Conservation (phyloP, 208 protist species). For the Angomonas desouzai region DNA sequence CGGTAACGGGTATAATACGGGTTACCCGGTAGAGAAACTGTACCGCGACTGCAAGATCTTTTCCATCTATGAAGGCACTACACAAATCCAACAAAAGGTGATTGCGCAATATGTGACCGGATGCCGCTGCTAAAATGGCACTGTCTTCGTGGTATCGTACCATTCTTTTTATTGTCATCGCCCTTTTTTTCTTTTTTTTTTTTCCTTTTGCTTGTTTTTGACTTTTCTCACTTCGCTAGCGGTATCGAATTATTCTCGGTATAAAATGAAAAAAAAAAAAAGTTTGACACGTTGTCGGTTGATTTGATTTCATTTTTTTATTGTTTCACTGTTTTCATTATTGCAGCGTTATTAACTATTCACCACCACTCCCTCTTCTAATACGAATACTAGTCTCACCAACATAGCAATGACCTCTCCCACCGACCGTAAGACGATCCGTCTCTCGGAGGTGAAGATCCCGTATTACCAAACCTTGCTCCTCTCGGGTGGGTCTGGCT, state of each 20-base stretch:
- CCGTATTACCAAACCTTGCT: slow-evolving; percentile 52
- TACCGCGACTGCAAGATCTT: slow-evolving; percentile 92
- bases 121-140: slow-evolving; percentile 32
- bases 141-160: too few species aligned
- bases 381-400: not conserved
- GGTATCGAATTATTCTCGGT: too few species aligned
- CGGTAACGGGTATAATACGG: slow-evolving; percentile 91
- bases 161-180: slow-evolving; percentile 7
- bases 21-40: slow-evolving; percentile 94
- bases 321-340: too few species aligned
- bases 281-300: too few species aligned
- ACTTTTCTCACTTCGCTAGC: not conserved
- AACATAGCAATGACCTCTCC: not conserved
- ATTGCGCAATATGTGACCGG: slow-evolving; percentile 66
- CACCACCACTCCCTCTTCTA: too few species aligned
- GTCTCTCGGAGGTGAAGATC: slow-evolving; percentile 25
- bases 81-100: slow-evolving; percentile 86
- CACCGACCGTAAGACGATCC: not conserved
- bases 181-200: slow-evolving; percentile 10
- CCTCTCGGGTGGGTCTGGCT: slow-evolving; percentile 76
- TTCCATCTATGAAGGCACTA: slow-evolving; percentile 93
- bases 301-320: too few species aligned
- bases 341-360: too few species aligned
- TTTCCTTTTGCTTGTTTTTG: not conserved
- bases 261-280: too few species aligned